These are phyloP conservation scores for Apiospora marii DNA, from an alignment of 2,329 filamentous ascomycete species.

Conservation along the genomic window DNA sequence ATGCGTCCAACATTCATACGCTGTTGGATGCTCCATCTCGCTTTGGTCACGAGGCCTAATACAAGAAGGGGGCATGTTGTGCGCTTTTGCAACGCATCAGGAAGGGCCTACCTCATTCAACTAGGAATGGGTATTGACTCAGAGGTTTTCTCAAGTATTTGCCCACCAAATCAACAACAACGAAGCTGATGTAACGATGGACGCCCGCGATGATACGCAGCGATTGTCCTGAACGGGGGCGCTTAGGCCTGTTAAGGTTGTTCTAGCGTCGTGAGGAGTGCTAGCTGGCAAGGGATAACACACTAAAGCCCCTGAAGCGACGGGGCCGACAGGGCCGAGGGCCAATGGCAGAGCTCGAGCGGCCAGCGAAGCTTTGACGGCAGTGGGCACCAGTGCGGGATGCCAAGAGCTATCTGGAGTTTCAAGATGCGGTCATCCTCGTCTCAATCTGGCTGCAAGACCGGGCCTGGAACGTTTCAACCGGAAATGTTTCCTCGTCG, in stretches of 20 bases:
- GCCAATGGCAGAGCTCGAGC: not conserved
- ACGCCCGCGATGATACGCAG: not conserved
- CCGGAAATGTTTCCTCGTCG: constrained; percentile 13
- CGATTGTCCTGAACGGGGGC: constrained; percentile 19
- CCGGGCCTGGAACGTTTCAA: constrained; percentile 18
- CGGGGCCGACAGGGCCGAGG: not conserved
- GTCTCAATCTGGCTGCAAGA: constrained; percentile 19
- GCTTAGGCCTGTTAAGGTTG: constrained; percentile 15
- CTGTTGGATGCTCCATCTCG: no score
- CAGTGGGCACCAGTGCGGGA: constrained; percentile 10
- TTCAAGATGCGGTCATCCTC: constrained; percentile 17
- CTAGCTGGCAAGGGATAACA: constrained; percentile 1
- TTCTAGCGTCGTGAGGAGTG: not conserved
- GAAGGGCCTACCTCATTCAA: no score
- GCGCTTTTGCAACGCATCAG: no score
- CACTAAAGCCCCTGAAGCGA: constrained; percentile 10
- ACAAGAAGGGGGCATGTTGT: no score
- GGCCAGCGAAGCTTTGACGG: not conserved
- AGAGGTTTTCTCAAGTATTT: not conserved
- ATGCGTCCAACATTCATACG: no score
- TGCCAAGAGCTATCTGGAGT: constrained; percentile 16
- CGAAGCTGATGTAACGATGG: constrained; percentile 1
- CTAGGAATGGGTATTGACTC: no score
- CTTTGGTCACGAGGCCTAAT: no score
- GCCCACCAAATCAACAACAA: not conserved